A percentile compares a stretch with the other conserved stretches of the same genome.
phyloP scores from a whole-genome alignment of 768 basidiomycete genomes.

The Leccinum barrowsii region DNA sequence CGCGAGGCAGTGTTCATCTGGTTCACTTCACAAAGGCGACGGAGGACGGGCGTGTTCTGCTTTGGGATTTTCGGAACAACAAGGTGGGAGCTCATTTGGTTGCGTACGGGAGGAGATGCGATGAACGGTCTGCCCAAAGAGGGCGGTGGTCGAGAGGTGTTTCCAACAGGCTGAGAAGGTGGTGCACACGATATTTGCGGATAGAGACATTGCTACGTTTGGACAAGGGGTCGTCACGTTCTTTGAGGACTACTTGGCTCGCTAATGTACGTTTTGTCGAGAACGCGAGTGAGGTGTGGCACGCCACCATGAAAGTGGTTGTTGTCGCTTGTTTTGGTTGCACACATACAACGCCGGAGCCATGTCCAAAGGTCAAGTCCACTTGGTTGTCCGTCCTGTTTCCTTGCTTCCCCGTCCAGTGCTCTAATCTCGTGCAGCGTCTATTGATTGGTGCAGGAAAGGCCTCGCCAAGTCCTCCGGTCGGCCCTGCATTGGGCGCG shows the following conservation, averaged over 20 bases:
- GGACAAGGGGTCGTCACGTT: conserved; percentile 39
- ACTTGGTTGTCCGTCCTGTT: conserved; percentile 63
- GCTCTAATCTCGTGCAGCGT: conserved; percentile 46
- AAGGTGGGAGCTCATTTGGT: conserved; percentile 35
- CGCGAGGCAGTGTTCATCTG: conserved; percentile 39
- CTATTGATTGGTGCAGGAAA: conserved; percentile 90
- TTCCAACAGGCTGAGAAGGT: conserved; percentile 33
- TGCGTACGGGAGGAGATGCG: conserved; percentile 9
- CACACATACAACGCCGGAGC: conserved; percentile 1
- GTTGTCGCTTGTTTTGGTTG: conserved; percentile 24
- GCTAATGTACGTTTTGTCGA: conserved; percentile 7
- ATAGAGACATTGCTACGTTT: conserved; percentile 40
- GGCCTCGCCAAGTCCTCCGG: conserved; percentile 92
- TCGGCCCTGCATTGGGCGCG: conserved; percentile 96
- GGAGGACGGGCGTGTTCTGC: conserved; percentile 39
- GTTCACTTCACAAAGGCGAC: conserved; percentile 46
- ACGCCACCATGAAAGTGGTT: conserved; percentile 6
- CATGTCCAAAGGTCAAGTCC: conserved; percentile 74
- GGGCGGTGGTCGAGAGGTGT: conserved; percentile 32
- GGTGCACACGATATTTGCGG: conserved; percentile 39
- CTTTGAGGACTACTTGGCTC: conserved; percentile 29
- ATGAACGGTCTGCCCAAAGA: conserved; percentile 30
- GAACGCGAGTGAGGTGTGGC: conserved; percentile 11
- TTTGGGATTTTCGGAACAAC: conserved; percentile 50
- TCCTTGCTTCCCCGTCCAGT: conserved; percentile 4